Evolutionary conservation across 495 filamentous ascomycete species (phyloP).

Genomic region (Neurospora sublineolata): DNA sequence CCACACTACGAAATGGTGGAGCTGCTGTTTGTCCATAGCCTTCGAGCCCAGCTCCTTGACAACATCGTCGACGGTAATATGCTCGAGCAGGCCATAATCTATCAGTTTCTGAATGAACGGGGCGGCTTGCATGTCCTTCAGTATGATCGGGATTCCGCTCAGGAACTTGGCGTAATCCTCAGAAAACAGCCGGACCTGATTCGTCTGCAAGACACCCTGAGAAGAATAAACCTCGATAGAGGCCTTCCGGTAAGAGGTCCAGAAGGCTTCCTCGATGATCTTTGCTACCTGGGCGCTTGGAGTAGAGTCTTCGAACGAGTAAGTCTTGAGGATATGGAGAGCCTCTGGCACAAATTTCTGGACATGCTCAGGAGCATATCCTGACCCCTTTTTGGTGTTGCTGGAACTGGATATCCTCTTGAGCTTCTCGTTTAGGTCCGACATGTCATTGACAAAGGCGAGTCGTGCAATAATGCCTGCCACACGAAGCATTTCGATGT

Average conservation of each 20-base stretch:
- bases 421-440: constrained; percentile 50
- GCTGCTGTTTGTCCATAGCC: constrained; percentile 61
- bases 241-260: constrained; percentile 71
- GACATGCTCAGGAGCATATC: constrained; percentile 44
- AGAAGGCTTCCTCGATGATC: constrained; percentile 86
- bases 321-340: constrained; percentile 67
- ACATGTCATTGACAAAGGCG: constrained; percentile 78
- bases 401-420: constrained; percentile 31
- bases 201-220: constrained; percentile 66
- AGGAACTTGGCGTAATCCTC: constrained; percentile 77
- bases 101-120: constrained; percentile 67
- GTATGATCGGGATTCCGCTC: constrained; percentile 77
- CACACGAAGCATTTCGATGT: constrained; percentile 83
- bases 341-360: constrained; percentile 62
- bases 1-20: constrained; percentile 76
- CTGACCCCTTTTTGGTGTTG: constrained; percentile 29
- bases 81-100: constrained; percentile 67
- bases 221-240: constrained; percentile 83
- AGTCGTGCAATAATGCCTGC: constrained; percentile 85
- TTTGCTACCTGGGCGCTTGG: constrained; percentile 69
- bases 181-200: constrained; percentile 65
- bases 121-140: constrained; percentile 55
- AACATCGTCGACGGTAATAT: constrained; percentile 80
- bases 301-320: constrained; percentile 77
- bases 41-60: constrained; percentile 64